Percentiles rank a stretch among this genome's conserved stretches.
Conservation (phyloP, 768 basidiomycete genomes). For the Rhizopogon sp. region DNA sequence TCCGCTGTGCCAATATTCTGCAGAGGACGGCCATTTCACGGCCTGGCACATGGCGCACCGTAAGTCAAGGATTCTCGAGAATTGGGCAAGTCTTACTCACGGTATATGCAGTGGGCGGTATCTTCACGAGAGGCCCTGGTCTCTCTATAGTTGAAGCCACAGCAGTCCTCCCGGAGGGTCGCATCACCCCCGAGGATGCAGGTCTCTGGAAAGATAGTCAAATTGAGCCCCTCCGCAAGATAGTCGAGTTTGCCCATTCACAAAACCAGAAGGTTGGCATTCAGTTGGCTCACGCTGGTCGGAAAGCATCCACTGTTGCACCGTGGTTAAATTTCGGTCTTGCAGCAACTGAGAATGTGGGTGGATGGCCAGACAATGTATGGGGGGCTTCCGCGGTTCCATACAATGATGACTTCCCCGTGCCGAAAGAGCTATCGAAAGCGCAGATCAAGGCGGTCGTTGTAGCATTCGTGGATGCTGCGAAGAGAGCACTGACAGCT, state of each 20-base stretch:
- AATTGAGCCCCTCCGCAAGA: constrained; percentile 35
- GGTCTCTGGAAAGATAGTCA: constrained; percentile 66
- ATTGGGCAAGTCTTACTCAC: background rate
- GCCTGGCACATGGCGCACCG: constrained; percentile 50
- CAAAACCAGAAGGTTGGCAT: constrained; percentile 67
- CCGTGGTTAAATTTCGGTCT: constrained; percentile 50
- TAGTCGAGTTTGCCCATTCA: constrained; percentile 70
- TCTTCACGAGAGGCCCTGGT: constrained; percentile 50
- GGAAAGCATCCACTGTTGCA: constrained; percentile 26
- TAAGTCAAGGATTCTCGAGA: constrained; percentile 1
- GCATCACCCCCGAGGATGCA: constrained; percentile 62
- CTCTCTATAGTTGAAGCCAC: constrained; percentile 63
- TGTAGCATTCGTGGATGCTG: too few relatives aligned
- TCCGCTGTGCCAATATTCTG: constrained; percentile 59
- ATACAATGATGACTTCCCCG: constrained; percentile 23
- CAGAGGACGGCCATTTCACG: constrained; percentile 26
- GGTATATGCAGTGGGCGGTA: constrained; percentile 39
- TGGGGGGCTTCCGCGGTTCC: constrained; percentile 52
- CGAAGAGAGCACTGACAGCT: too few relatives aligned
- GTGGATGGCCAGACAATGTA: constrained; percentile 53
- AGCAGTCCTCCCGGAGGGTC: constrained; percentile 52
- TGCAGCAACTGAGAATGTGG: constrained; percentile 30
- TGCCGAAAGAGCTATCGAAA: too few relatives aligned
- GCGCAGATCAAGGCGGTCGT: too few relatives aligned
- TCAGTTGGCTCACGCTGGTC: constrained; percentile 73